phyloP scores from a whole-genome alignment of 306 rosid species.

The Medicago ruthenica region DNA sequence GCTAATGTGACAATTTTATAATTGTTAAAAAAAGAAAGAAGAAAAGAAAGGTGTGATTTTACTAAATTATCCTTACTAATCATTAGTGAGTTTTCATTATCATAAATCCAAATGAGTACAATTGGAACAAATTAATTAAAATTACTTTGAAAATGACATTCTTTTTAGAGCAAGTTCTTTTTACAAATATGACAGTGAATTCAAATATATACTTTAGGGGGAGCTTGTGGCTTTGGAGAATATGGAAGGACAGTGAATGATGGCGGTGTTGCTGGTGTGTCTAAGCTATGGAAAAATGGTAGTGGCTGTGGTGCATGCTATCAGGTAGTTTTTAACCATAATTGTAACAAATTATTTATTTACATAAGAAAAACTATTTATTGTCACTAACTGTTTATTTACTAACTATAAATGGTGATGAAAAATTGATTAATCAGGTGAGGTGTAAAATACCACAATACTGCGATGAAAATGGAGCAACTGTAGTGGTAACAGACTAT shows the following conservation, averaged over 20 bases:
- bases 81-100: too few species aligned
- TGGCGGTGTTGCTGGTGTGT: slow-evolving; percentile 78
- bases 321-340: slow-evolving; percentile 49
- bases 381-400: not conserved
- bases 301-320: slow-evolving; percentile 90
- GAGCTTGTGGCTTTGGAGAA: slow-evolving; percentile 92
- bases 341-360: too few species aligned
- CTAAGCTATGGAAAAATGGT: slow-evolving; percentile 73
- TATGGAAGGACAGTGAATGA: slow-evolving; percentile 76
- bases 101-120: too few species aligned
- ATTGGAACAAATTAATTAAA: too few species aligned
- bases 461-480: slow-evolving; percentile 52
- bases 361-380: too few species aligned
- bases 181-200: not conserved
- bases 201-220: slow-evolving; percentile 51
- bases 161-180: too few species aligned
- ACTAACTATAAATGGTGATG: not conserved
- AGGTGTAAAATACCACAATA: slow-evolving; percentile 49
- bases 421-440: slow-evolving; percentile 29
- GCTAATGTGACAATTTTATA: not conserved
- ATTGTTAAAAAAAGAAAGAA: too few species aligned
- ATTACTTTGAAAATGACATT: too few species aligned
- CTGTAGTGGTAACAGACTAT: slow-evolving; percentile 55
- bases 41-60: too few species aligned
- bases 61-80: not conserved